phyloP scores from a whole-genome alignment of 176 grass and related monocot genomes.

The Olyra latifolia region DNA sequence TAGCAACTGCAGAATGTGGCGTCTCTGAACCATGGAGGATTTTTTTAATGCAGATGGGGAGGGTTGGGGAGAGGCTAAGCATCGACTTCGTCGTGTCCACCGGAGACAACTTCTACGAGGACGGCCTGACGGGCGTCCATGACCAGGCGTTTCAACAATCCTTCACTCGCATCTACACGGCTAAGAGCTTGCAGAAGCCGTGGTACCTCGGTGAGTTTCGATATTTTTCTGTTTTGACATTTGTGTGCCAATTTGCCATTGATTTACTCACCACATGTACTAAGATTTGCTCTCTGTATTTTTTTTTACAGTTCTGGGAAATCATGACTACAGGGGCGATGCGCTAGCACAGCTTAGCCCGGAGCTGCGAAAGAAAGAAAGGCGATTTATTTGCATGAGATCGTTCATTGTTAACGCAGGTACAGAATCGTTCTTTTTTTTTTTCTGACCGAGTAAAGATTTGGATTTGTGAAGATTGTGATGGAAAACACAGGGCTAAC shows the following conservation, averaged over 20 bases:
- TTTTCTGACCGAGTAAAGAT: not conserved
- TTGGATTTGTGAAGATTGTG: not conserved
- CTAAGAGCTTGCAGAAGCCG: conserved; percentile 69
- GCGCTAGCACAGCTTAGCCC: conserved; percentile 62
- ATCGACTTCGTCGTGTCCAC: conserved; percentile 94
- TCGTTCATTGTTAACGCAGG: conserved; percentile 75
- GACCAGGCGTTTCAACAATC: conserved; percentile 68
- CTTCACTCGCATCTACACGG: conserved; percentile 66
- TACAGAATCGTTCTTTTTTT: conserved; percentile 11
- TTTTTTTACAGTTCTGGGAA: conserved; percentile 64
- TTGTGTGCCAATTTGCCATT: too few species aligned
- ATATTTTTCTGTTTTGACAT: not conserved
- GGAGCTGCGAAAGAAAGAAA: conserved; percentile 49
- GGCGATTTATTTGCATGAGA: conserved; percentile 82
- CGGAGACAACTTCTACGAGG: conserved; percentile 82
- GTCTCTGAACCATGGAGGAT: not conserved
- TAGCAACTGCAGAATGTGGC: too few species aligned
- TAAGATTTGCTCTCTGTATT: not conserved
- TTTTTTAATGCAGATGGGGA: conserved; percentile 56
- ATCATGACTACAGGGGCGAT: conserved; percentile 83
- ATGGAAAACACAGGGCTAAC: not conserved
- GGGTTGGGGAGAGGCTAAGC: conserved; percentile 50
- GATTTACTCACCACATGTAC: too few species aligned
- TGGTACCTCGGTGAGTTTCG: conserved; percentile 65
- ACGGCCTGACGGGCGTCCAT: conserved; percentile 58